Evolutionary conservation across 1,284 basidiomycete genomes (phyloP).

Genomic region (Rhodotorula sp.): DNA sequence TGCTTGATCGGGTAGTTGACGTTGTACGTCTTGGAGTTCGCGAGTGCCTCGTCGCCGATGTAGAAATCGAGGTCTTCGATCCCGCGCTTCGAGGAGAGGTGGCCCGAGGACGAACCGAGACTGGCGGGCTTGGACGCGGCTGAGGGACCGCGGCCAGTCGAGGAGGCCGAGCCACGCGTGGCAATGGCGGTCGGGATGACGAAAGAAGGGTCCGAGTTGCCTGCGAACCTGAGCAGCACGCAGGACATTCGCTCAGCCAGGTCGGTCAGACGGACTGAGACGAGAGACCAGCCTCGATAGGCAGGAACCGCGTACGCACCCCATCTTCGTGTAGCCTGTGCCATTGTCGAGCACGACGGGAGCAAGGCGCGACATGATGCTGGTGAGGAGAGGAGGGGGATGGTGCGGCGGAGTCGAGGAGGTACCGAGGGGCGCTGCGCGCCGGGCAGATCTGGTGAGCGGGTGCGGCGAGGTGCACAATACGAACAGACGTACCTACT

Average conservation of each 20-base stretch:
- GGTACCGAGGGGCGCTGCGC: neutral
- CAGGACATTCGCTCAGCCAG: conserved; percentile 11
- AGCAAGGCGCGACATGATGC: conserved; percentile 28
- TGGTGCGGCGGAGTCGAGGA: neutral
- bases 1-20: conserved; percentile 97
- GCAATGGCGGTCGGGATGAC: conserved; percentile 97
- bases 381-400: neutral
- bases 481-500: too few species aligned
- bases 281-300: neutral
- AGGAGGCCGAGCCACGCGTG: conserved; percentile 57
- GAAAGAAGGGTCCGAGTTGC: conserved; percentile 97
- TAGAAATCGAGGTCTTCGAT: conserved; percentile 99
- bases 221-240: conserved; percentile 71
- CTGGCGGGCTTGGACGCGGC: conserved; percentile 72
- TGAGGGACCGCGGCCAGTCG: conserved; percentile 62
- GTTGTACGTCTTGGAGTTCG: conserved; percentile 86
- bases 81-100: conserved; percentile 93
- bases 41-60: conserved; percentile 97
- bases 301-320: conserved; percentile 57
- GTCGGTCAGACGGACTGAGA: neutral
- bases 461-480: too few species aligned
- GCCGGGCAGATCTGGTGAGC: neutral
- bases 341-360: conserved; percentile 90
- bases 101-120: conserved; percentile 47
- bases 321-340: conserved; percentile 96